Conservation (phyloP, 306 rosid species). For the Crotalaria pallida region DNA sequence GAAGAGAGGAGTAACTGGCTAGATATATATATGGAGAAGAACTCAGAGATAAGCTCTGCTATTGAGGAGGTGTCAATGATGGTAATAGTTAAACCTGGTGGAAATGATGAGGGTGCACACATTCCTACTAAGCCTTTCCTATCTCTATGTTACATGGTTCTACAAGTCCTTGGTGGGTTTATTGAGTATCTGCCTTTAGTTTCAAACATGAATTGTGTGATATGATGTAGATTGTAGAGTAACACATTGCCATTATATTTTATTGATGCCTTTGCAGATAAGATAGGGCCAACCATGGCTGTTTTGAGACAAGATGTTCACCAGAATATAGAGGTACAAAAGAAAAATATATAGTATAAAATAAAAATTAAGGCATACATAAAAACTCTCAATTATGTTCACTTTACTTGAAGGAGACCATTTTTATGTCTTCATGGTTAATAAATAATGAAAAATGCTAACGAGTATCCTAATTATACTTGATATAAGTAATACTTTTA, state of each 20-base stretch:
- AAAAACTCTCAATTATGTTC: not conserved
- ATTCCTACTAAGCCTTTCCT: constrained; percentile 77
- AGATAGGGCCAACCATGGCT: constrained; percentile 92
- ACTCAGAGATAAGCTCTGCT: constrained; percentile 59
- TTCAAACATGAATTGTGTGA: constrained; percentile 18
- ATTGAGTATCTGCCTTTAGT: constrained; percentile 18
- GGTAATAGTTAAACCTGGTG: constrained; percentile 35
- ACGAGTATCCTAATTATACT: no score
- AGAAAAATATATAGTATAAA: no score
- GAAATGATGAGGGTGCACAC: constrained; percentile 28
- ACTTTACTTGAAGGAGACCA: not conserved
- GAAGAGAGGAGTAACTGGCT: constrained; percentile 55
- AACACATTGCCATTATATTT: constrained; percentile 11
- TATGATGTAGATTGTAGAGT: no score
- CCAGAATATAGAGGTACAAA: constrained; percentile 74
- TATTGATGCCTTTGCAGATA: constrained; percentile 50
- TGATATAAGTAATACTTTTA: no score
- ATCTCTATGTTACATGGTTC: constrained; percentile 52
- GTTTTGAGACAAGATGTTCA: constrained; percentile 80
- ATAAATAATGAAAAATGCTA: no score
- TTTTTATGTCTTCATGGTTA: not conserved
- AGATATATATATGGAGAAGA: constrained; percentile 50
- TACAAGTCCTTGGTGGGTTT: constrained; percentile 77
- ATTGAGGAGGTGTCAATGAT: constrained; percentile 57
- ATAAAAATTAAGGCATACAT: not conserved